A percentile compares a stretch with the other conserved stretches of the same genome.
These are phyloP conservation scores for Trematosphaeria pertusa DNA, from an alignment of 2,329 filamentous ascomycete genomes.

Conservation along the genomic window DNA sequence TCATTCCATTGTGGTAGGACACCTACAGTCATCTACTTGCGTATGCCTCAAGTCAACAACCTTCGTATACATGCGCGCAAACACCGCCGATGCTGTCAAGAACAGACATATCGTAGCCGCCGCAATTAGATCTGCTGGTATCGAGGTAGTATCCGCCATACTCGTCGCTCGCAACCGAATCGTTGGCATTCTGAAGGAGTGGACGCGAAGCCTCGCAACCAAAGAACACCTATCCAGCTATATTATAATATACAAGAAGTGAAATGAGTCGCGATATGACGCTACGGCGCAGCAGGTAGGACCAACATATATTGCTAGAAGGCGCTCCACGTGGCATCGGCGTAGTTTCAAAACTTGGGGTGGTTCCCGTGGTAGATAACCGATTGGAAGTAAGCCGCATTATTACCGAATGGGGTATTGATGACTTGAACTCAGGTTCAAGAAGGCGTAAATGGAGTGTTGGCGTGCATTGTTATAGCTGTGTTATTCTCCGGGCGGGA, in stretches of 20 bases:
- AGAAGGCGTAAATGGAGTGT: background rate
- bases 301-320: background rate
- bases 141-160: background rate
- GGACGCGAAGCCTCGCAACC: background rate
- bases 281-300: background rate
- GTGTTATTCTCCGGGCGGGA: background rate
- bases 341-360: background rate
- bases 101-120: slow-evolving; percentile 20
- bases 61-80: slow-evolving; percentile 14
- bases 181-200: background rate
- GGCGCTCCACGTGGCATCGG: background rate
- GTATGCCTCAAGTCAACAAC: slow-evolving; percentile 9
- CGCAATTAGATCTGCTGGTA: slow-evolving; percentile 13
- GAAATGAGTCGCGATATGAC: background rate
- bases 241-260: background rate
- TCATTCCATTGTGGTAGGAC: background rate
- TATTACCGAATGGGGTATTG: background rate
- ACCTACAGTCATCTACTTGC: slow-evolving; percentile 21
- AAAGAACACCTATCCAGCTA: background rate
- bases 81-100: slow-evolving; percentile 13
- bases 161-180: background rate
- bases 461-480: background rate
- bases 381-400: background rate
- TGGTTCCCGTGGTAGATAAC: background rate
- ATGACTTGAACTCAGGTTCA: background rate